Base-by-base conservation (phyloP, 352 stramenopile species). In the Blastocystis sp. region DNA sequence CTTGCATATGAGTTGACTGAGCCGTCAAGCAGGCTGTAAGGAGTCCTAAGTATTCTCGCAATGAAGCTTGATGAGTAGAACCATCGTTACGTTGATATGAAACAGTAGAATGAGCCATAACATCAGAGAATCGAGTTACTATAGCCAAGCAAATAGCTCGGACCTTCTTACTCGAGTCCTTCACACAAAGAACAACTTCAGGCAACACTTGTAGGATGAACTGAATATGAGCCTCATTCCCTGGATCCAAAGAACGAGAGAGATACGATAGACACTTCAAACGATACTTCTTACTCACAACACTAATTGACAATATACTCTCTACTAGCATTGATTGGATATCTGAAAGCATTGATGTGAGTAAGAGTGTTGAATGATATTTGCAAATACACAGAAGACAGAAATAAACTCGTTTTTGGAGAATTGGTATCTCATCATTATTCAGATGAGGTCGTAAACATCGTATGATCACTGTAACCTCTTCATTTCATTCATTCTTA, bases 21-120 rank as follows among this genome's bases (percentile, higher is more conserved):
- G 88, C 91, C 90, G n/a, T 92, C 80, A 69, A 91, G 88, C 27
- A 93, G 56, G 6, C 90, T 56, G 88, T 77, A 27, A 86, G 24
- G 37, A 78, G 87, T 29, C 65, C 39, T 2, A 89, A 52, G 35
- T 87, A 88, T n/a, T 90, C 67, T 1, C 88, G 86, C 7, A 88
- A 73, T 57, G 88, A 77, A 51, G 66, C 73, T 21, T 57, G 37
- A 24, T 24, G 24, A 14, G 43, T 24, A 21, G 66, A 58, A 6
- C 49, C 32, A 51, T 78, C 66, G 7, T 39, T 12, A 2, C 42
- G 37, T 16, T 24, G 6, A 35, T 59, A 78, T 9, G 66, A 29
- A n/a, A 78, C 4, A 27, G 39, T 21, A 12, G 66, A 78, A 5
- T 32, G 16, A 19, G 89, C 42, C 89, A 94, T 92, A 85, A 93